Conservation (phyloP, 106 monocot genomes). For the Narthecium ossifragum region DNA sequence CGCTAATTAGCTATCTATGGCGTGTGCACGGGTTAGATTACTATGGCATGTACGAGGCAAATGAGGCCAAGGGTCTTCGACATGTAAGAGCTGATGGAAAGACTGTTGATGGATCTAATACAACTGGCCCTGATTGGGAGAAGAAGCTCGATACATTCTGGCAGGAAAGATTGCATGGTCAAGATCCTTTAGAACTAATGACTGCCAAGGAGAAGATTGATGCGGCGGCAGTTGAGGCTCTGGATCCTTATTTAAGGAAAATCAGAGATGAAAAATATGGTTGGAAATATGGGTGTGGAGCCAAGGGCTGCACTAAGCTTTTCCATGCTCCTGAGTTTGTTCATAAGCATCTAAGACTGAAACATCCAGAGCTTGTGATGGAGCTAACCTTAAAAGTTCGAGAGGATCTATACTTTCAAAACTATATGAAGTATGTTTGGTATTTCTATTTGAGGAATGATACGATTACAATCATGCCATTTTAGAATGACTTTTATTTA, state of each 20-base stretch:
- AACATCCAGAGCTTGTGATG: constrained; percentile 80
- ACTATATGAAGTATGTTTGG: constrained; percentile 92
- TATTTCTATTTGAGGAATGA: constrained; percentile 2
- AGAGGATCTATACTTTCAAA: constrained; percentile 91
- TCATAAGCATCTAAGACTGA: constrained; percentile 90
- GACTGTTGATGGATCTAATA: constrained; percentile 28
- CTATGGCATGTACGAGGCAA: constrained; percentile 76
- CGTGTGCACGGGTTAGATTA: constrained; percentile 88
- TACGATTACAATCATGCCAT: too few species aligned
- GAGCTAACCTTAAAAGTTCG: constrained; percentile 83
- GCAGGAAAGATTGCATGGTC: constrained; percentile 66
- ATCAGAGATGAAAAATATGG: constrained; percentile 99
- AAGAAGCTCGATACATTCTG: constrained; percentile 82
- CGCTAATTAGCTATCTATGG: constrained; percentile 88
- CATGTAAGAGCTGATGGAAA: constrained; percentile 72
- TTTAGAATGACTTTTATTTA: too few species aligned
- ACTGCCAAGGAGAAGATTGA: constrained; percentile 89
- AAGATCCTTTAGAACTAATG: constrained; percentile 74
- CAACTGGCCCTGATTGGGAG: constrained; percentile 57
- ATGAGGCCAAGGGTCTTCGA: constrained; percentile 73
- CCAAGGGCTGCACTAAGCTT: constrained; percentile 94
- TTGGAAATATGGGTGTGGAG: constrained; percentile 99
- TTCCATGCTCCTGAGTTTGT: constrained; percentile 99
- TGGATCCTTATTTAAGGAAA: constrained; percentile 86
- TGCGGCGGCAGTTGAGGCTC: constrained; percentile 60